Percentiles rank a stretch among this genome's conserved stretches.
Conservation (phyloP, 2,329 filamentous ascomycete genomes). For the Curvularia verruculosa region DNA sequence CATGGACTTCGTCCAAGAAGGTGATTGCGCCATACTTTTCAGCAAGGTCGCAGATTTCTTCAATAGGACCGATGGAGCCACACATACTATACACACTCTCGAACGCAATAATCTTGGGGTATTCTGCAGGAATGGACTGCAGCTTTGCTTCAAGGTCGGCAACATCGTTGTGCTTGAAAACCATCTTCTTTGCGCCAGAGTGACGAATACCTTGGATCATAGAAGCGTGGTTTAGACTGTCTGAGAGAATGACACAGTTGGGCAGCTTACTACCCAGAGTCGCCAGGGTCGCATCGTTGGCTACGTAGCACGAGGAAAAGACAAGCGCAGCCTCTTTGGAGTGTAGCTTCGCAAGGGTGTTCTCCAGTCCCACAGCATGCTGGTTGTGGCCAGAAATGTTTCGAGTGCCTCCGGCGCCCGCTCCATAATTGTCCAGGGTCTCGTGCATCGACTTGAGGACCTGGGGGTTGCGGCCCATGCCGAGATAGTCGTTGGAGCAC, state of each 20-base stretch:
- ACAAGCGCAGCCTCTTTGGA: slow-evolving; percentile 91
- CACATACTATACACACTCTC: slow-evolving; percentile 99
- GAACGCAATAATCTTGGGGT: slow-evolving; percentile 97
- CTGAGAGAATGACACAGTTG: slow-evolving; percentile 95
- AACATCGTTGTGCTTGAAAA: slow-evolving; percentile 99
- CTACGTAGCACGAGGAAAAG: slow-evolving; percentile 97
- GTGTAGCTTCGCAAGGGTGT: slow-evolving; percentile 82
- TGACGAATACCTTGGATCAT: slow-evolving; percentile 99
- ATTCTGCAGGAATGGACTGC: slow-evolving; percentile 79
- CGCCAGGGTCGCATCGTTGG: slow-evolving; percentile 94
- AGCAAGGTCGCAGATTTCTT: slow-evolving; percentile 92
- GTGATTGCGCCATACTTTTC: slow-evolving; percentile 98
- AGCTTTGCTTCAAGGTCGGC: slow-evolving; percentile 90
- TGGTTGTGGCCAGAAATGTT: slow-evolving; percentile 99
- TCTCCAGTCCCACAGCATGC: slow-evolving; percentile 86
- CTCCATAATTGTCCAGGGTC: slow-evolving; percentile 91
- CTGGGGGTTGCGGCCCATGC: slow-evolving; percentile 90
- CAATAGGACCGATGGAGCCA: slow-evolving; percentile 93
- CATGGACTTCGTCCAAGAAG: slow-evolving; percentile 98
- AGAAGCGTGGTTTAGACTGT: slow-evolving; percentile 95
- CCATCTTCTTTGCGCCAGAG: slow-evolving; percentile 94
- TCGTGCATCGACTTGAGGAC: slow-evolving; percentile 93
- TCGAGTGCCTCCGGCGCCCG: slow-evolving; percentile 91
- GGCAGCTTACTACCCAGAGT: slow-evolving; percentile 97
- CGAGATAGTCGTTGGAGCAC: slow-evolving; percentile 99